Conservation (phyloP, 1,139 yeast genomes). For the Yamadazyma songkhlaensis region DNA sequence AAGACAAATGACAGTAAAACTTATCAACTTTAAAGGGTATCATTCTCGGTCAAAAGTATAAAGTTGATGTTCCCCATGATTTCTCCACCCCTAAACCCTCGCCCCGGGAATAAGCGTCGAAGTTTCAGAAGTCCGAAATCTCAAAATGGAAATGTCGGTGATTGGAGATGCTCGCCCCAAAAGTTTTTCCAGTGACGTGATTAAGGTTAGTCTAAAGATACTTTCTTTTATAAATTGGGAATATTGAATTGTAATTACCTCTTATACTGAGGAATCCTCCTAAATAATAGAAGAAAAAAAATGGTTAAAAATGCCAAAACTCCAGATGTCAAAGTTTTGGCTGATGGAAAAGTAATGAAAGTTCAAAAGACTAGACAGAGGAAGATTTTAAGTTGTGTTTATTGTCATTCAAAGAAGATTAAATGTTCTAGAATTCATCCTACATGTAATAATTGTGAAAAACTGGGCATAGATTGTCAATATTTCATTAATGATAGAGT, state of each 20-base stretch:
- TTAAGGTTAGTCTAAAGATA: no score
- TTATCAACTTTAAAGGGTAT: no score
- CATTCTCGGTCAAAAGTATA: no score
- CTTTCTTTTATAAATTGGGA: no score
- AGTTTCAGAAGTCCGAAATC: neutral
- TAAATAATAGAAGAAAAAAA: neutral
- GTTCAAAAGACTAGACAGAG: constrained; percentile 60
- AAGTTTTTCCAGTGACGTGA: neutral
- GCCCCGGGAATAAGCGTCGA: no score
- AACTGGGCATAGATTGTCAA: constrained; percentile 42
- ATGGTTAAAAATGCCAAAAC: neutral
- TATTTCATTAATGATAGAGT: constrained; percentile 56
- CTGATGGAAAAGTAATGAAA: constrained; percentile 50
- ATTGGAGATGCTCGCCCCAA: constrained; percentile 3
- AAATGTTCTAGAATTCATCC: constrained; percentile 54
- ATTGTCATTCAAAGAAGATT: constrained; percentile 61
- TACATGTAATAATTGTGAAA: constrained; percentile 49
- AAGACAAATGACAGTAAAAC: no score
- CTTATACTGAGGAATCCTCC: no score
- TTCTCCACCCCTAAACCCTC: no score
- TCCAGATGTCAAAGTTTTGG: constrained; percentile 13
- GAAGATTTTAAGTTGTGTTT: constrained; percentile 53
- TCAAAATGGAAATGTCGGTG: constrained; percentile 5
- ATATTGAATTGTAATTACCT: no score
- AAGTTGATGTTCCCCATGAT: no score